phyloP scores from a whole-genome alignment of 2,329 filamentous ascomycete genomes.

The Colletotrichum eleusines region DNA sequence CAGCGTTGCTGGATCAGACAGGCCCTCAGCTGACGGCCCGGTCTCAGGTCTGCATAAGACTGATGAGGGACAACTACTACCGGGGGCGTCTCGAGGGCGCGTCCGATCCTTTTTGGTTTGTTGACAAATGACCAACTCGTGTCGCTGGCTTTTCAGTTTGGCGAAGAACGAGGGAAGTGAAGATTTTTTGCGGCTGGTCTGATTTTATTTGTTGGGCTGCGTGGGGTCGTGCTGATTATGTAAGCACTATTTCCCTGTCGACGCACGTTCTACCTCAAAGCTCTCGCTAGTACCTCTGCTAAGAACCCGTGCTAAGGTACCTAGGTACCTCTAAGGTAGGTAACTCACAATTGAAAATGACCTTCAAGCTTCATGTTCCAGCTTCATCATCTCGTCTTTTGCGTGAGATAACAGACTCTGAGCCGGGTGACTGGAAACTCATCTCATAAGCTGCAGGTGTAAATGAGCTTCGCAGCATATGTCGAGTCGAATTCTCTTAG shows the following conservation, averaged over 20 bases:
- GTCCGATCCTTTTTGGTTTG: neutral
- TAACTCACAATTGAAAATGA: no score
- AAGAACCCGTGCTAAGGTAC: no score
- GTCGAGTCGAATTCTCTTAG: neutral
- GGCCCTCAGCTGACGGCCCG: neutral
- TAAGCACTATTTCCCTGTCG: neutral
- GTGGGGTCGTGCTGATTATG: slow-evolving; percentile 19
- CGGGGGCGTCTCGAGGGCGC: neutral
- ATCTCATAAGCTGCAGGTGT: no score
- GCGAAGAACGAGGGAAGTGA: neutral
- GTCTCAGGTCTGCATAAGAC: slow-evolving; percentile 8
- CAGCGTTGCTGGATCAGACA: neutral
- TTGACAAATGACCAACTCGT: neutral
- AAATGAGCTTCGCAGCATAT: neutral
- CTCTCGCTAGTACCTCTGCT: no score
- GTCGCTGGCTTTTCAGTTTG: neutral
- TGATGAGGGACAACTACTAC: neutral
- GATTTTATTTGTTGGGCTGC: slow-evolving; percentile 12
- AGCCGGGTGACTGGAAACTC: neutral
- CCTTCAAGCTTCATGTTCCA: neutral
- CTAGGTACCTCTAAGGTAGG: no score
- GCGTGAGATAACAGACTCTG: no score
- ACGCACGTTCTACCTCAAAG: neutral
- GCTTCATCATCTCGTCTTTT: neutral
- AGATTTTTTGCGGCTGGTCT: slow-evolving; percentile 18